Evolutionary conservation across 257 asterid species (phyloP).

Genomic region (Eucommia ulmoides): DNA sequence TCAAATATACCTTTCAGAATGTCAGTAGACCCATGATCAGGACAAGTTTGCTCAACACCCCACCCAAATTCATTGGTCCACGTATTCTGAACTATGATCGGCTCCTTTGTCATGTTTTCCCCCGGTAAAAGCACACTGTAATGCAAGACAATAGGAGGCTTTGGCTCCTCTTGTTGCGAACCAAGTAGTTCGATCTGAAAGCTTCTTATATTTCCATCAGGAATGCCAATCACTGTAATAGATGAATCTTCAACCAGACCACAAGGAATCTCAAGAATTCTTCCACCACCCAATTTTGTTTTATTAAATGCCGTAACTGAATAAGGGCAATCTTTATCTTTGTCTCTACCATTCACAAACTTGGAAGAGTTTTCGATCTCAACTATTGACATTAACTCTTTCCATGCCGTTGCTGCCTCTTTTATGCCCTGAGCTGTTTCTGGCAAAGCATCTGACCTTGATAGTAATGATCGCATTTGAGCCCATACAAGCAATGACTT

Average conservation of each 20-base stretch:
- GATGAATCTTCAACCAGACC: constrained; percentile 84
- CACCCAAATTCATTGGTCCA: constrained; percentile 77
- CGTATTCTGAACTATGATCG: constrained; percentile 56
- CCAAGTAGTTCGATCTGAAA: constrained; percentile 66
- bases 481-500: constrained; percentile 46
- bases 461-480: constrained; percentile 46
- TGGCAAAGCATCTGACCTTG: constrained; percentile 84
- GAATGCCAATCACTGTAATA: constrained; percentile 72
- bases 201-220: constrained; percentile 35
- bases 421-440: constrained; percentile 70
- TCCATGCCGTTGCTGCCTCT: constrained; percentile 60
- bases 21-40: constrained; percentile 39
- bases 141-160: constrained; percentile 53
- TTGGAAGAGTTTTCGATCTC: constrained; percentile 20
- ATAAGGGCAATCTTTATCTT: constrained; percentile 34
- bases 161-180: constrained; percentile 36
- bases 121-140: constrained; percentile 64
- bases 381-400: constrained; percentile 26
- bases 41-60: constrained; percentile 87
- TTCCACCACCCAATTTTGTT: constrained; percentile 14
- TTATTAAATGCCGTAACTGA: constrained; percentile 30
- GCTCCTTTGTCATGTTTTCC: constrained; percentile 63
- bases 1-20: constrained; percentile 30
- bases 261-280: constrained; percentile 56
- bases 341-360: constrained; percentile 7